Evolutionary conservation across 2,329 filamentous ascomycete species (phyloP).

Genomic region (Phyllosticta citriasiana): DNA sequence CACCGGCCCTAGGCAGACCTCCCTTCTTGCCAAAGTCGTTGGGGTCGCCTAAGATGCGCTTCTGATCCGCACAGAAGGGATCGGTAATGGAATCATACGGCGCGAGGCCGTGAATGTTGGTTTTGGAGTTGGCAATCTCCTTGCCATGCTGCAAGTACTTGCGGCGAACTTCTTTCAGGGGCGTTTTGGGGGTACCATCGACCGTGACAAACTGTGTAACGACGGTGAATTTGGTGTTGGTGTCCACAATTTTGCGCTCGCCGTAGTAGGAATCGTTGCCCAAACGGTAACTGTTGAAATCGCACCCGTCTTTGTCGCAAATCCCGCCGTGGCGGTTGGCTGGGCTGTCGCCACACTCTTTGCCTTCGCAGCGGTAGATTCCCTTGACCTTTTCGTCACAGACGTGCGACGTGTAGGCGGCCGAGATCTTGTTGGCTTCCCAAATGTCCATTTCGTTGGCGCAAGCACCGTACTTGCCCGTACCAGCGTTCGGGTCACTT

Average conservation of each 20-base stretch:
- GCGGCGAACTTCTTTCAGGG: conserved; percentile 33
- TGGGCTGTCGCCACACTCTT: conserved; percentile 32
- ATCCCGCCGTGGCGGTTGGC: conserved; percentile 48
- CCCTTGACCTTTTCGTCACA: conserved; percentile 39
- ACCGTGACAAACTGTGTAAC: conserved; percentile 39
- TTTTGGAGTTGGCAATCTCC: conserved; percentile 36
- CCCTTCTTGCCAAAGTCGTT: conserved; percentile 44
- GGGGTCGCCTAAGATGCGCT: conserved; percentile 45
- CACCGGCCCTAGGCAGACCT: conserved; percentile 38
- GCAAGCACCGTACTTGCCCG: conserved; percentile 49
- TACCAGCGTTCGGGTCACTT: conserved; percentile 46
- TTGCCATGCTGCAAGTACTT: conserved; percentile 42
- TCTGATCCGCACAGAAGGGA: conserved; percentile 47
- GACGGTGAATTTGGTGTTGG: conserved; percentile 36
- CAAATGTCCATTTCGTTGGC: conserved; percentile 62
- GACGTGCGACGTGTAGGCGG: conserved; percentile 56
- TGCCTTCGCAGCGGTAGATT: conserved; percentile 44
- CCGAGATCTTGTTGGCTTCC: conserved; percentile 58
- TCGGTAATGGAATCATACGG: conserved; percentile 45
- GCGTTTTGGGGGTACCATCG: background rate
- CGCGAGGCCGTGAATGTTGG: conserved; percentile 35
- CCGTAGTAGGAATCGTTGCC: conserved; percentile 57
- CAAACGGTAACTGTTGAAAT: conserved; percentile 52
- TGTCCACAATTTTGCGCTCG: conserved; percentile 34
- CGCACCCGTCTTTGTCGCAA: conserved; percentile 61